These are phyloP conservation scores for Yueomyces sp. DNA, from an alignment of 1,139 yeast genomes.

Conservation along the genomic window DNA sequence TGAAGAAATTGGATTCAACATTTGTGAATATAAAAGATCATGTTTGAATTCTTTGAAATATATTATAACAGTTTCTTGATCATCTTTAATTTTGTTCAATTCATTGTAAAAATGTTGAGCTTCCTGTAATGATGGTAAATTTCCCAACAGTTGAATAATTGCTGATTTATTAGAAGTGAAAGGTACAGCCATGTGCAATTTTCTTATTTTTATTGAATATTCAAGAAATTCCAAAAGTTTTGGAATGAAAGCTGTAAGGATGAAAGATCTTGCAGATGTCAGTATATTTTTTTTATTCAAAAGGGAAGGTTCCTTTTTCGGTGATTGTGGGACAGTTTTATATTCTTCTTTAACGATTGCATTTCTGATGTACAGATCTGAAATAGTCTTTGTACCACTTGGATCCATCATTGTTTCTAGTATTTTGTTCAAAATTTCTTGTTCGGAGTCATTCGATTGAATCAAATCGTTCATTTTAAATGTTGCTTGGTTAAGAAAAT, in stretches of 20 bases:
- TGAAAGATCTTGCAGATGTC: slow-evolving; percentile 20
- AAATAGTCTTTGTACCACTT: slow-evolving; percentile 26
- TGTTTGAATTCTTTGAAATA: slow-evolving; percentile 15
- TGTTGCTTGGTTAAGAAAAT: slow-evolving; percentile 26
- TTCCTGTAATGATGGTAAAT: slow-evolving; percentile 8
- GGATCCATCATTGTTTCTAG: slow-evolving; percentile 24
- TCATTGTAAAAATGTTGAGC: slow-evolving; percentile 1
- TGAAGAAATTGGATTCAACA: slow-evolving; percentile 18
- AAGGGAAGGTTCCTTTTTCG: slow-evolving; percentile 23
- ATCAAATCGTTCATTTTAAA: slow-evolving; percentile 21
- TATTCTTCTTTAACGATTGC: slow-evolving; percentile 20
- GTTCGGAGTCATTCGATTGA: slow-evolving; percentile 20
- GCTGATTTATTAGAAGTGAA: slow-evolving; percentile 3
- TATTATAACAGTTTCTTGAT: slow-evolving; percentile 10
- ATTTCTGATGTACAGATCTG: slow-evolving; percentile 28
- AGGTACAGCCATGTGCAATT: slow-evolving; percentile 2
- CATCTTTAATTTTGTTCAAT: slow-evolving; percentile 1
- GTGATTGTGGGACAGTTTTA: slow-evolving; percentile 21
- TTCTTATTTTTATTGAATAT: slow-evolving; percentile 12
- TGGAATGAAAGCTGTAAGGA: slow-evolving; percentile 22
- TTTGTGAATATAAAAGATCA: slow-evolving; percentile 12
- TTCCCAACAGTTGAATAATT: slow-evolving; percentile 1
- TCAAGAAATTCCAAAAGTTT: slow-evolving; percentile 16
- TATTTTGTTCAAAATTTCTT: slow-evolving; percentile 21
- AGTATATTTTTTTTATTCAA: slow-evolving; percentile 23